Percentiles rank a stretch among this genome's conserved stretches.
phyloP scores from a whole-genome alignment of 2,329 filamentous ascomycete genomes.

The Fonsecaea nubica region DNA sequence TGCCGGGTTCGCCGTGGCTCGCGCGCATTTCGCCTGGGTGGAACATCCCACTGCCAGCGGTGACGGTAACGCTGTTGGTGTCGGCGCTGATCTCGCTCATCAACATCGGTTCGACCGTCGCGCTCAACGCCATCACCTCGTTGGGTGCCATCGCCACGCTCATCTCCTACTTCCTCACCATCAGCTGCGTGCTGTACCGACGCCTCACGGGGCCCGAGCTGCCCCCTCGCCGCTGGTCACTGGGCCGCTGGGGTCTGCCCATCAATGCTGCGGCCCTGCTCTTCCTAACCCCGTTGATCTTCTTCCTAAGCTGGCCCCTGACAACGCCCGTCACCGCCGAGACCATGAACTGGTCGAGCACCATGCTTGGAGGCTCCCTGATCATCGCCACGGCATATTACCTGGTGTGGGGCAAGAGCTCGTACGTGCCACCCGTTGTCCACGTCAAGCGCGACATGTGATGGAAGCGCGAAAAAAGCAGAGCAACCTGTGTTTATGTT shows the following conservation, averaged over 20 bases:
- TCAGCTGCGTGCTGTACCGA: constrained; percentile 54
- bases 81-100: constrained; percentile 50
- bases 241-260: constrained; percentile 42
- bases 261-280: constrained; percentile 47
- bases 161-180: constrained; percentile 46
- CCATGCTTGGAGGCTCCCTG: constrained; percentile 55
- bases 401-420: constrained; percentile 47
- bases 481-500: background rate
- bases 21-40: constrained; percentile 26
- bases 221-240: constrained; percentile 51
- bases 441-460: constrained; percentile 44
- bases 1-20: constrained; percentile 38
- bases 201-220: constrained; percentile 51
- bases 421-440: constrained; percentile 51
- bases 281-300: constrained; percentile 45
- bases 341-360: constrained; percentile 50
- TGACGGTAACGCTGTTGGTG: constrained; percentile 53
- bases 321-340: constrained; percentile 39
- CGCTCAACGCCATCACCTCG: constrained; percentile 50
- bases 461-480: background rate
- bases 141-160: constrained; percentile 48
- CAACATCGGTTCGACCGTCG: constrained; percentile 44
- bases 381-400: constrained; percentile 54
- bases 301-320: constrained; percentile 51
- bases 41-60: constrained; percentile 49